Base-by-base conservation (phyloP, 208 protist species). In the Crithidia expoeki region DNA sequence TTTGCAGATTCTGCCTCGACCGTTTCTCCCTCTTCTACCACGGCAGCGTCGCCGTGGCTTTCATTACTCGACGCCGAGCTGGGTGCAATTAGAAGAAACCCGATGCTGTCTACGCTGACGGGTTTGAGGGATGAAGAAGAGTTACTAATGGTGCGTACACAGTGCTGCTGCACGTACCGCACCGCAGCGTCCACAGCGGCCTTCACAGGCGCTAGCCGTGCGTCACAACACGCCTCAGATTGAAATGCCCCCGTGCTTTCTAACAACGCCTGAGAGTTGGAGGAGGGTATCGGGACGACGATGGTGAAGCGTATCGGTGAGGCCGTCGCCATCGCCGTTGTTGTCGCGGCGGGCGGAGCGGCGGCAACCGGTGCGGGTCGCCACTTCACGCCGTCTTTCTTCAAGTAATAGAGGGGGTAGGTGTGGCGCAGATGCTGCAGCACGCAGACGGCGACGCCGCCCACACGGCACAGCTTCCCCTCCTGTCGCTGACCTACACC, bases 371-470 rank as follows among this genome's bases (percentile, higher is more conserved):
- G 47, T 34, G 19, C 34, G 2, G 61, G 52, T 2, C 88, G 73
- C 59, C 85, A 62, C 44, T 81, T 84, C 14, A 73, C 75, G 23
- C 88, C 88, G 51, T 83, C 80, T n/a, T 69, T 72, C 71, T 94
- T 94, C 4, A 94, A 72, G 65, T 82, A 94, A 55, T 80, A 86
- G 21, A 94, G 44, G 0, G 75, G 47, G 40, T 86, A 74, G 44
- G 1, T 11, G 23, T 55, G 23, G 32, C 78, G 79, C 42, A 85
- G 44, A 12, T 50, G 49, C 6, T 55, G 71, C 12, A 91, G 74
- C 2, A 72, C 74, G 1, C 50, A 32, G 23, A 52, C 52, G 11
- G 83, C 78, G 16, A 83, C 78, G 64, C 62, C 58, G 21, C 88
- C 88, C 27, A 90, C 44, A 10, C 28, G 17, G 58, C 86, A 71